Percentiles rank a stretch among this genome's conserved stretches.
phyloP scores from a whole-genome alignment of 2,329 filamentous ascomycete genomes.

The Rhynchosporium secalis region DNA sequence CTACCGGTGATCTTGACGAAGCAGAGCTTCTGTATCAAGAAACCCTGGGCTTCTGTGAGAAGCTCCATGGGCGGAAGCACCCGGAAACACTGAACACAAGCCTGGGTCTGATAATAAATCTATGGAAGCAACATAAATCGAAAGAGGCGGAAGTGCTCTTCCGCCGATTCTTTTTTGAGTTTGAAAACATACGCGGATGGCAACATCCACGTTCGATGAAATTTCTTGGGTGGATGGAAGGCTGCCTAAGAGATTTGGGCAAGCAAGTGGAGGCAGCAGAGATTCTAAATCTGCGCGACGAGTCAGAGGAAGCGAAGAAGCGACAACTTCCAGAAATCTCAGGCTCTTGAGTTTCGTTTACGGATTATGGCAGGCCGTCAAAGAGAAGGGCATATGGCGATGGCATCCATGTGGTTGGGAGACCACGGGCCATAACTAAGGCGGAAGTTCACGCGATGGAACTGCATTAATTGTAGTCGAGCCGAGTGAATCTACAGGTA shows the following conservation, averaged over 20 bases:
- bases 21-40: background rate
- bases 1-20: background rate
- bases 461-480: no score
- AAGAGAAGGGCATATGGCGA: no score
- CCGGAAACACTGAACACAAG: conserved; percentile 23
- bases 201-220: background rate
- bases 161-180: background rate
- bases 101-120: conserved; percentile 34
- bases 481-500: no score
- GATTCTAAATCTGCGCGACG: background rate
- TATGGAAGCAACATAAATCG: conserved; percentile 28
- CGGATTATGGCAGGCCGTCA: background rate
- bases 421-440: no score
- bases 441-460: no score
- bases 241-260: conserved; percentile 21
- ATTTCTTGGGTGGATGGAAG: background rate
- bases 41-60: background rate
- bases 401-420: no score
- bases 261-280: conserved; percentile 34
- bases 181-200: background rate
- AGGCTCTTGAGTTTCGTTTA: background rate
- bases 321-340: background rate
- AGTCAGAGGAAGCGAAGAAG: background rate
- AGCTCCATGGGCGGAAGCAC: conserved; percentile 15
- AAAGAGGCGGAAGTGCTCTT: conserved; percentile 1